These are phyloP conservation scores for Capillidium heterosporum DNA, from an alignment of 371 early-diverging fungal genomes.

Conservation along the genomic window DNA sequence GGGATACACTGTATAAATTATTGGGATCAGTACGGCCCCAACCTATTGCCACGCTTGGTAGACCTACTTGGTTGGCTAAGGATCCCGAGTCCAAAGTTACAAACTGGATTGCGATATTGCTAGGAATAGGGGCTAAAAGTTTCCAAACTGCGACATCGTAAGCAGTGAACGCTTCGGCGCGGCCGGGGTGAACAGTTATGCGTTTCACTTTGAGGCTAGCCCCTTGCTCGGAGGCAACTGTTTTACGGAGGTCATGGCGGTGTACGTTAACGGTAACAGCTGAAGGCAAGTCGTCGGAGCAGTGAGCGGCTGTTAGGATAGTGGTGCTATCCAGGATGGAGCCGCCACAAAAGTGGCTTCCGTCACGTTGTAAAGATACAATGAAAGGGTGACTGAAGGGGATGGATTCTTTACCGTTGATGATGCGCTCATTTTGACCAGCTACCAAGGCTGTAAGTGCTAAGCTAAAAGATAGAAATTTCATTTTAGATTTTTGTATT, in stretches of 20 bases:
- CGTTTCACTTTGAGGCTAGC: not conserved
- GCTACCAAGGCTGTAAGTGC: too few species aligned
- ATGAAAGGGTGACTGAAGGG: not conserved
- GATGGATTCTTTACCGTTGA: not conserved
- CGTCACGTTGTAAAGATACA: not conserved
- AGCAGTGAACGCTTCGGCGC: not conserved
- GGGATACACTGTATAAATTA: not conserved
- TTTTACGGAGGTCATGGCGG: not conserved
- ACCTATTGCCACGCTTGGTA: not conserved
- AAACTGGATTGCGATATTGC: not conserved
- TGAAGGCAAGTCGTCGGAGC: not conserved
- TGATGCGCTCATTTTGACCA: not conserved
- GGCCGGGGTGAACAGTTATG: not conserved
- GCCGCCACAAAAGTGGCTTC: slow-evolving; percentile 1
- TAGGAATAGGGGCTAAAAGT: not conserved
- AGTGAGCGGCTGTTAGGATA: slow-evolving; percentile 1
- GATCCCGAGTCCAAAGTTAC: not conserved
- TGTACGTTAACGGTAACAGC: not conserved
- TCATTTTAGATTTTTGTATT: too few species aligned
- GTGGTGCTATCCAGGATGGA: not conserved
- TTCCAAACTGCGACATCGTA: not conserved
- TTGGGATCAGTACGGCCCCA: not conserved
- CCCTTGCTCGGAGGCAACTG: not conserved
- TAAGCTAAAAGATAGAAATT: too few species aligned
- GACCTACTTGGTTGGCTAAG: not conserved